phyloP scores from a whole-genome alignment of 2,329 filamentous ascomycete species.

The Neospermospora avenae region DNA sequence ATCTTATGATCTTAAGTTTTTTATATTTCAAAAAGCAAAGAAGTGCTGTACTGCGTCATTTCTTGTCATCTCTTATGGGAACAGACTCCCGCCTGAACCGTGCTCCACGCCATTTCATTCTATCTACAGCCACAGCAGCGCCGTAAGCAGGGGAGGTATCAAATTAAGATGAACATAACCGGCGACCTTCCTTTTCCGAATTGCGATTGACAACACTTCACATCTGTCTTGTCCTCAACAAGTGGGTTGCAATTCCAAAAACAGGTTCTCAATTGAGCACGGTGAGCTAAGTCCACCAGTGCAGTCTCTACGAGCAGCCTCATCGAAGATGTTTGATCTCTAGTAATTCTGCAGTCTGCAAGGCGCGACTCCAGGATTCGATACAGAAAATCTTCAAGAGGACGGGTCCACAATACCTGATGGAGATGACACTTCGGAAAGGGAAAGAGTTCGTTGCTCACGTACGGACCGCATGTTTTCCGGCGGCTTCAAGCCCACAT shows the following conservation, averaged over 20 bases:
- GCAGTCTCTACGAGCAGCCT: neutral
- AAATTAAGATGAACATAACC: neutral
- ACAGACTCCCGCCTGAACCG: neutral
- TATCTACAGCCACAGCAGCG: neutral
- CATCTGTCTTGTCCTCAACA: neutral
- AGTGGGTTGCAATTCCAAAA: neutral
- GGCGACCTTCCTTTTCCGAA: neutral
- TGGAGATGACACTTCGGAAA: slow-evolving; percentile 21
- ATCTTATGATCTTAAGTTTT: neutral
- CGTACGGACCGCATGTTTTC: neutral
- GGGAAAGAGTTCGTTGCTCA: neutral
- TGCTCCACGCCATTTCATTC: neutral
- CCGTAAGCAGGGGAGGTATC: neutral
- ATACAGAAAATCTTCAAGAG: neutral
- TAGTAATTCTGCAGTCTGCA: neutral
- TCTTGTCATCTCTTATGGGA: neutral
- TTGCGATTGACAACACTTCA: neutral
- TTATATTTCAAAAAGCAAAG: neutral
- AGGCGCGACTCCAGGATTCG: neutral
- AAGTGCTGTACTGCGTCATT: neutral
- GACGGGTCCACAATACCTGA: neutral
- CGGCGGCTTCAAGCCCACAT: slow-evolving; percentile 11
- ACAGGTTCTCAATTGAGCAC: neutral
- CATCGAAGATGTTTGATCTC: neutral
- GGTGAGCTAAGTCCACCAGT: neutral